A percentile compares a stretch with the other conserved stretches of the same genome.
Evolutionary conservation across 2,329 filamentous ascomycete genomes (phyloP).

Genomic region (Trichoderma polysporum): DNA sequence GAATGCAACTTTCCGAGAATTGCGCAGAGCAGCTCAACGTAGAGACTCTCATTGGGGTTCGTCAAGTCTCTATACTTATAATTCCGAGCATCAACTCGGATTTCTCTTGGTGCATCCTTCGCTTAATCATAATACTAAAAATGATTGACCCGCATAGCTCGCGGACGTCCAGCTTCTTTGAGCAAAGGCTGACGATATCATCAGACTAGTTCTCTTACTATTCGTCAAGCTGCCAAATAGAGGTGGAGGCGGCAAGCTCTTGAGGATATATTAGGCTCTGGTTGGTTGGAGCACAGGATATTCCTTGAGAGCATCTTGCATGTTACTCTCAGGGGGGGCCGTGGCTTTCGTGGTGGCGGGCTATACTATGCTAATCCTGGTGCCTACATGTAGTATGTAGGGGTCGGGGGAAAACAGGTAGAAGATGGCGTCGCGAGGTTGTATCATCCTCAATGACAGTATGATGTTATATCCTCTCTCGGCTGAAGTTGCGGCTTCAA

Average conservation of each 20-base stretch:
- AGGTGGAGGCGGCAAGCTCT: neutral
- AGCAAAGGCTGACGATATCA: neutral
- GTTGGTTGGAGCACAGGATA: neutral
- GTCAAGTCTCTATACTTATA: neutral
- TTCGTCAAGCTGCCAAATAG: neutral
- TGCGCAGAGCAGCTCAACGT: neutral
- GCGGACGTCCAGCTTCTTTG: neutral
- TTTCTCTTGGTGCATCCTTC: neutral
- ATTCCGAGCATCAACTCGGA: neutral
- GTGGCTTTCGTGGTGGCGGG: neutral
- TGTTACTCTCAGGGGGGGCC: neutral
- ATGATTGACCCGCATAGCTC: neutral
- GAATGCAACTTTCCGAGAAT: neutral
- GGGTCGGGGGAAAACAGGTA: neutral
- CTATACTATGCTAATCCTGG: neutral
- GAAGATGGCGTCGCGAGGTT: neutral
- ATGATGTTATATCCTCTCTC: neutral
- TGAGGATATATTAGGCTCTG: neutral
- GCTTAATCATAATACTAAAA: neutral
- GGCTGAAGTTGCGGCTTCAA: neutral
- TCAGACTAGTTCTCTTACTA: neutral
- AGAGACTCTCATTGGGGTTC: neutral
- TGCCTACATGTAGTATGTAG: neutral
- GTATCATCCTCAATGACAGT: neutral
- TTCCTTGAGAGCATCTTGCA: neutral